Evolutionary conservation across 2,329 filamentous ascomycete species (phyloP).

Genomic region (Exophiala dermatitidis): DNA sequence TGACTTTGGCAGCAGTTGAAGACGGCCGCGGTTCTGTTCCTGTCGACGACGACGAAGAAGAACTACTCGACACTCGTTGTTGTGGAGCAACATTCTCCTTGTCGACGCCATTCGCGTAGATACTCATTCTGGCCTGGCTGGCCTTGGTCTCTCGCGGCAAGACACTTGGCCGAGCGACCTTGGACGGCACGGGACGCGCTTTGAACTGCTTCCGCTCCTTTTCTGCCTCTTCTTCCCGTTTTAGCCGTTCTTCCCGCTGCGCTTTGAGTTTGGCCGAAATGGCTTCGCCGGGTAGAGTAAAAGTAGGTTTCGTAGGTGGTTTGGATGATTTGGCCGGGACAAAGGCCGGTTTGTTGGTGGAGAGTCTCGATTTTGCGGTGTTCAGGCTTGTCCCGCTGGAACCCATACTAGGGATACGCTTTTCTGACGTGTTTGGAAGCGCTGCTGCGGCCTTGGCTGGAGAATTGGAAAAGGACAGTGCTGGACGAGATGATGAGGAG

Average conservation of each 20-base stretch:
- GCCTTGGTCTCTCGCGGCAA: slow-evolving; percentile 40
- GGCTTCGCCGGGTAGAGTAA: slow-evolving; percentile 48
- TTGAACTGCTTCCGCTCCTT: slow-evolving; percentile 39
- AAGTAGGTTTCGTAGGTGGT: slow-evolving; percentile 44
- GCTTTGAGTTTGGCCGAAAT: slow-evolving; percentile 49
- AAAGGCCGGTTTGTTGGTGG: slow-evolving; percentile 44
- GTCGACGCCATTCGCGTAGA: slow-evolving; percentile 22
- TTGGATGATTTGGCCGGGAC: slow-evolving; percentile 46
- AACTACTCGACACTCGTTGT: background rate
- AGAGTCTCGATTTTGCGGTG: slow-evolving; percentile 13
- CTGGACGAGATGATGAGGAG: background rate
- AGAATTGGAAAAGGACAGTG: slow-evolving; percentile 24
- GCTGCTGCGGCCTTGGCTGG: slow-evolving; percentile 13
- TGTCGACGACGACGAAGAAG: background rate
- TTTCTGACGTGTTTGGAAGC: slow-evolving; percentile 33
- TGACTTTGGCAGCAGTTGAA: slow-evolving; percentile 7
- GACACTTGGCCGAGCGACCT: slow-evolving; percentile 31
- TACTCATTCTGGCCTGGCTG: slow-evolving; percentile 39
- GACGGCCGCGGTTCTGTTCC: slow-evolving; percentile 10
- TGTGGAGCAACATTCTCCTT: slow-evolving; percentile 25
- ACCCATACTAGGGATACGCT: slow-evolving; percentile 33
- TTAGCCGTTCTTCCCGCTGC: slow-evolving; percentile 43
- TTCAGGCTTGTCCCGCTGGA: too few species aligned
- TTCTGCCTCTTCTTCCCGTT: slow-evolving; percentile 37
- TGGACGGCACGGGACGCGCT: slow-evolving; percentile 37